Conservation (phyloP, 306 rosid genomes). For the Trifolium repens region DNA sequence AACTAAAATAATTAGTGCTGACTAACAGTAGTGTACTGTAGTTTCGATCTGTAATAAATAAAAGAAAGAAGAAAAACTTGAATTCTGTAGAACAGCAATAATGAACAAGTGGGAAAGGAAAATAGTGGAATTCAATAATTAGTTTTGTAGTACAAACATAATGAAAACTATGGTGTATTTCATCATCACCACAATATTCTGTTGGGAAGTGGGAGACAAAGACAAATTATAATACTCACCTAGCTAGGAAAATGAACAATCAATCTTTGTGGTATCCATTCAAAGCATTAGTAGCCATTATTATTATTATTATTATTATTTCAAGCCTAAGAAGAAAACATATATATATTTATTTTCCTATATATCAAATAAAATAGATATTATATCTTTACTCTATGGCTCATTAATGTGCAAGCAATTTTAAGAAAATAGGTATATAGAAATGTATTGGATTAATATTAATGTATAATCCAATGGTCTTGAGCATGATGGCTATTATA, state of each 20-base stretch:
- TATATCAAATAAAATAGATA: neutral
- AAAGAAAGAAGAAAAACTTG: neutral
- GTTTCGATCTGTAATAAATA: neutral
- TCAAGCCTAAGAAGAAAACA: slow-evolving; percentile 10
- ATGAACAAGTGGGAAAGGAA: slow-evolving; percentile 14
- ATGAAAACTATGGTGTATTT: neutral
- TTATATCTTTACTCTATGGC: neutral
- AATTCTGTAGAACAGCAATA: neutral
- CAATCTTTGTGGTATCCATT: neutral
- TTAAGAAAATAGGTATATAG: neutral
- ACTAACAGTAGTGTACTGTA: neutral
- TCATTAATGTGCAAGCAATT: neutral
- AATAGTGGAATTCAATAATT: slow-evolving; percentile 15
- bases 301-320: neutral
- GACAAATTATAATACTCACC: slow-evolving; percentile 12
- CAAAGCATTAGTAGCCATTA: slow-evolving; percentile 11
- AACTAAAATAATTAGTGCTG: neutral
- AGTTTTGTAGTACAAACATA: slow-evolving; percentile 9
- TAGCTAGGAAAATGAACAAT: neutral
- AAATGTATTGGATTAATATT: neutral
- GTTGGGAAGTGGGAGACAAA: neutral
- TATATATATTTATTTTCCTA: neutral
- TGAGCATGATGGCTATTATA: neutral
- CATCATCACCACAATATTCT: neutral
- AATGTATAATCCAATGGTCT: neutral